Percentiles rank a stretch among this genome's conserved stretches.
These are phyloP conservation scores for Fomitopsis betulina DNA, from an alignment of 1,284 basidiomycete species.

Conservation along the genomic window DNA sequence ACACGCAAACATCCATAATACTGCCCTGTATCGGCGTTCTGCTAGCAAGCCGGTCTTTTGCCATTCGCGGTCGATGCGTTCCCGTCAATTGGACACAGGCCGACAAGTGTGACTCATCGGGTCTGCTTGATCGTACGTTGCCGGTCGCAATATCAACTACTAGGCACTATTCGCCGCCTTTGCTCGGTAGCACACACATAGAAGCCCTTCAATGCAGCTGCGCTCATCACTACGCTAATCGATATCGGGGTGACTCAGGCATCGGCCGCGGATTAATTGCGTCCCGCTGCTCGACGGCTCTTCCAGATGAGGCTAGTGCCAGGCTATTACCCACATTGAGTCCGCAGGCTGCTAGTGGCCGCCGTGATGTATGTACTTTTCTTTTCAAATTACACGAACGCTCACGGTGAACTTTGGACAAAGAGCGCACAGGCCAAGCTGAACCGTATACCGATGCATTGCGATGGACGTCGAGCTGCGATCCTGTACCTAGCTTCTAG, in stretches of 20 bases:
- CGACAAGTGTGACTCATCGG: not conserved
- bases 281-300: not conserved
- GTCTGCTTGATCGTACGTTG: not conserved
- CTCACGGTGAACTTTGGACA: too few relatives aligned
- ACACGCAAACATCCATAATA: not conserved
- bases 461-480: not conserved
- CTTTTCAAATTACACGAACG: too few relatives aligned
- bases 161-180: too few relatives aligned
- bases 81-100: not conserved
- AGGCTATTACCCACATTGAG: not conserved
- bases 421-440: too few relatives aligned
- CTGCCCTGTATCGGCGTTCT: not conserved
- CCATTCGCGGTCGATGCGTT: not conserved
- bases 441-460: not conserved
- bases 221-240: too few relatives aligned
- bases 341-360: too few relatives aligned
- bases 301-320: not conserved
- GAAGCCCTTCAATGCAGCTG: too few relatives aligned
- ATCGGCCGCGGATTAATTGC: too few relatives aligned
- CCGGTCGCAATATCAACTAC: too few relatives aligned
- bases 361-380: too few relatives aligned
- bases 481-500: not conserved
- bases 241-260: too few relatives aligned
- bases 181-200: too few relatives aligned
- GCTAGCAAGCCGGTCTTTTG: not conserved